phyloP scores from a whole-genome alignment of 1,284 basidiomycete genomes.

The Ceratobasidium sp. region DNA sequence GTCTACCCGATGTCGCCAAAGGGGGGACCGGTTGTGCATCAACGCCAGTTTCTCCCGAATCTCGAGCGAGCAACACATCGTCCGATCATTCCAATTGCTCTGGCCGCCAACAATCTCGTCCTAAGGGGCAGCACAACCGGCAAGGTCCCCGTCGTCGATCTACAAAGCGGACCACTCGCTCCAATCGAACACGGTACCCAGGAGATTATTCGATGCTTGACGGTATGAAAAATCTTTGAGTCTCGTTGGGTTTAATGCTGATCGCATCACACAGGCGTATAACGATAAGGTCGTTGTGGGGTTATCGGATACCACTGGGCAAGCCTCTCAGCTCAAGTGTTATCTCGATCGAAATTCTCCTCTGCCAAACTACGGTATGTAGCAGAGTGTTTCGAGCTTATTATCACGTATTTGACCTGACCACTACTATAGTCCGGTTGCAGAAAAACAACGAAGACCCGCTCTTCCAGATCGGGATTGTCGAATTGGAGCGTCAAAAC shows the following conservation, averaged over 20 bases:
- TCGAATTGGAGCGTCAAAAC: neutral
- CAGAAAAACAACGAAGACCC: neutral
- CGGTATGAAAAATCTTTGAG: neutral
- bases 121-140: constrained; percentile 3
- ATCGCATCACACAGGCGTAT: neutral
- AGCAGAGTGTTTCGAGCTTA: neutral
- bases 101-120: constrained; percentile 8
- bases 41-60: constrained; percentile 1
- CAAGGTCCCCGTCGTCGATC: neutral
- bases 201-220: constrained; percentile 7
- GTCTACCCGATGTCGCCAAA: neutral
- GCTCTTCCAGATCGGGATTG: constrained; percentile 9
- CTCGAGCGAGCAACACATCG: neutral
- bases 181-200: constrained; percentile 5
- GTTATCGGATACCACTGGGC: neutral
- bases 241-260: neutral
- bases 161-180: constrained; percentile 6
- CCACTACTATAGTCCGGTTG: neutral
- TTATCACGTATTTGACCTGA: neutral
- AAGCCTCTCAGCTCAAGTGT: constrained; percentile 1
- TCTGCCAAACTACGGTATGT: neutral
- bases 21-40: neutral
- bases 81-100: neutral
- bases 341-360: neutral
- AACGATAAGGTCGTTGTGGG: constrained; percentile 6